Conservation (phyloP, 805 yeast species). For the Ogataea pignaliae region DNA sequence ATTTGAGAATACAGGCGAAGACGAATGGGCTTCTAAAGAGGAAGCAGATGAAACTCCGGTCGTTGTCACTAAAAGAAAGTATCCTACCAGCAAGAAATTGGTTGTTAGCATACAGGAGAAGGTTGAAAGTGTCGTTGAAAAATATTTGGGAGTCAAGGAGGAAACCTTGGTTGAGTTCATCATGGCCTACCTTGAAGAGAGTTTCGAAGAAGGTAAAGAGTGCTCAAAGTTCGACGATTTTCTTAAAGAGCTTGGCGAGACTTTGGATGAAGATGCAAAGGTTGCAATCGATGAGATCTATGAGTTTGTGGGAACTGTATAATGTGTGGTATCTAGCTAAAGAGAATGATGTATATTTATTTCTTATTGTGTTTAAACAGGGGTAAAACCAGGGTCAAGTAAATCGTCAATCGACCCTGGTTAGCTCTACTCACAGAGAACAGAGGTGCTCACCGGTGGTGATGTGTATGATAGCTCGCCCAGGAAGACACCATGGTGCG, state of each 20-base stretch:
- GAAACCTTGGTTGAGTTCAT: slow-evolving; percentile 45
- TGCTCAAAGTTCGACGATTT: slow-evolving; percentile 31
- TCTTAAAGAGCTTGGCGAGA: slow-evolving; percentile 43
- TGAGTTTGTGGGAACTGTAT: background rate
- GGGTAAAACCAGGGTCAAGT: no score
- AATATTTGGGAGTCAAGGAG: slow-evolving; percentile 50
- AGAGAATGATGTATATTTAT: no score
- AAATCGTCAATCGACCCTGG: no score
- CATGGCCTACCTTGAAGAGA: slow-evolving; percentile 32
- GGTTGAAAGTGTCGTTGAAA: slow-evolving; percentile 42
- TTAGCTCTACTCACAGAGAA: no score
- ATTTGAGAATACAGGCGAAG: background rate
- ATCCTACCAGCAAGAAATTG: slow-evolving; percentile 10
- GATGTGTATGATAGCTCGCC: no score
- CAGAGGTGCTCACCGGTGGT: no score
- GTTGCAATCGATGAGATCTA: slow-evolving; percentile 17
- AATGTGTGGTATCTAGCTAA: no score
- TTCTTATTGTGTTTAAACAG: no score
- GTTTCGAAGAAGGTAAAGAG: slow-evolving; percentile 26
- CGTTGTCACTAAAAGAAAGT: background rate
- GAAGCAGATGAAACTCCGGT: no score
- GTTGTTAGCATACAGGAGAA: slow-evolving; percentile 29
- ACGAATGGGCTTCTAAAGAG: no score
- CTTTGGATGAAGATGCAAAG: slow-evolving; percentile 42
- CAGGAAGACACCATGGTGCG: no score